phyloP scores from a whole-genome alignment of 371 early-diverging fungal genomes.

The Parasitella parasitica region DNA sequence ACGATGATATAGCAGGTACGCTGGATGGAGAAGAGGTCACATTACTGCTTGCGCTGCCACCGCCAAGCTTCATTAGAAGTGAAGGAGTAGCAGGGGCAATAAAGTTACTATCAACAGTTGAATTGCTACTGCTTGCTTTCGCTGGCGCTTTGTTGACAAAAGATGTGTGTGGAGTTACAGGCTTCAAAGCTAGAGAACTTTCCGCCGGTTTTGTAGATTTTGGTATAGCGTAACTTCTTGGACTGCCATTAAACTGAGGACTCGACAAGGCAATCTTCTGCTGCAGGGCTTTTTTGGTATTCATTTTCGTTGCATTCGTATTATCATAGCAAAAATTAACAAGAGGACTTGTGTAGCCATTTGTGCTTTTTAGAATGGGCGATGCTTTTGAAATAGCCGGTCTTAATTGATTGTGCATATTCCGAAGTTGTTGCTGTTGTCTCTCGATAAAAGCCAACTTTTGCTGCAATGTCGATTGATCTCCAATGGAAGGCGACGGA shows the following conservation, averaged over 20 bases:
- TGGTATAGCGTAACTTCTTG: conserved; percentile 2
- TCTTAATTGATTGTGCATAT: conserved; percentile 28
- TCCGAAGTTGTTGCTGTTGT: conserved; percentile 51
- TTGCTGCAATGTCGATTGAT: conserved; percentile 29
- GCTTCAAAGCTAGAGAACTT: conserved; percentile 25
- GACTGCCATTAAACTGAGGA: conserved; percentile 16
- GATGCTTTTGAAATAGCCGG: background rate
- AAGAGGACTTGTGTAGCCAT: conserved; percentile 12
- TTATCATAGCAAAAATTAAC: background rate
- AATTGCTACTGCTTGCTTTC: conserved; percentile 5
- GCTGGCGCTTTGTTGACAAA: conserved; percentile 15
- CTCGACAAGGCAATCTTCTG: conserved; percentile 18
- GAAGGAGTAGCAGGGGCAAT: conserved; percentile 60
- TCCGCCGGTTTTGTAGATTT: conserved; percentile 4
- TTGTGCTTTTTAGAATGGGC: background rate
- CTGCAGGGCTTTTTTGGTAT: conserved; percentile 8
- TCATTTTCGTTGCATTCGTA: background rate
- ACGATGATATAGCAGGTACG: background rate
- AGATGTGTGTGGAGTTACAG: conserved; percentile 24
- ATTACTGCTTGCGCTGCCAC: conserved; percentile 28
- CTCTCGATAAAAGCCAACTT: conserved; percentile 47
- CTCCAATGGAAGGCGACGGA: conserved; percentile 38
- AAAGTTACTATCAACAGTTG: conserved; percentile 5
- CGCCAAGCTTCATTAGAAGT: conserved; percentile 62
- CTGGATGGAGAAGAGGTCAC: background rate